phyloP scores from a whole-genome alignment of 2,329 filamentous ascomycete genomes.

The Thelonectria olida region DNA sequence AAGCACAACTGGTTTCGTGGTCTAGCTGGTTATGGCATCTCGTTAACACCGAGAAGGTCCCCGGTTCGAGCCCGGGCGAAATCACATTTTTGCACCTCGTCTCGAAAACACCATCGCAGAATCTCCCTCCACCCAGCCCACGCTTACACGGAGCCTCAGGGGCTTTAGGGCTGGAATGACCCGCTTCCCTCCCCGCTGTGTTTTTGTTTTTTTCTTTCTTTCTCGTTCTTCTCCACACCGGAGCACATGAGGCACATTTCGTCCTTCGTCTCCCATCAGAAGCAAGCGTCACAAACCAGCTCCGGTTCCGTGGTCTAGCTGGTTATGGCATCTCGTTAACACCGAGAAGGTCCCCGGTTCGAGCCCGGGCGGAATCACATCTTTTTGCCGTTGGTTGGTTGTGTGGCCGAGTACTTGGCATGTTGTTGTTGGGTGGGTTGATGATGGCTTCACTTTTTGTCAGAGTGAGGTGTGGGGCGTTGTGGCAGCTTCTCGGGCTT shows the following conservation, averaged over 20 bases:
- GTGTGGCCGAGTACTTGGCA: too few species aligned
- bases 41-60: conserved; percentile 29
- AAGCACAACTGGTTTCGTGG: conserved; percentile 24
- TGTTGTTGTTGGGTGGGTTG: not conserved
- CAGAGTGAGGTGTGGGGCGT: not conserved
- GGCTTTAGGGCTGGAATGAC: not conserved
- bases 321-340: conserved; percentile 27
- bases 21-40: conserved; percentile 27
- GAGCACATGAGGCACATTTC: not conserved
- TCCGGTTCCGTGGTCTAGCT: conserved; percentile 28
- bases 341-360: conserved; percentile 31
- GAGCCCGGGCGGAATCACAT: conserved; percentile 25
- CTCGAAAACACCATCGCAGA: too few species aligned
- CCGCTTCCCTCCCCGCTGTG: not conserved
- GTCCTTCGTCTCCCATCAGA: not conserved
- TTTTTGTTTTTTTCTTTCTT: not conserved
- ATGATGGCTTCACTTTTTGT: conserved; percentile 7
- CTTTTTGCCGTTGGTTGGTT: conserved; percentile 19
- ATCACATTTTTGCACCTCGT: conserved; percentile 21
- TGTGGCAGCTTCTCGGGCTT: not conserved
- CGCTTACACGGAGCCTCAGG: too few species aligned
- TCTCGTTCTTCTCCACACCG: not conserved
- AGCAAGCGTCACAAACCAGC: conserved; percentile 6
- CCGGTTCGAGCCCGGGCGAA: conserved; percentile 28
- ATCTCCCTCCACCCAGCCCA: not conserved